Evolutionary conservation across 75 land plant species (phyloP).

Genomic region (Gnetum montanum): DNA sequence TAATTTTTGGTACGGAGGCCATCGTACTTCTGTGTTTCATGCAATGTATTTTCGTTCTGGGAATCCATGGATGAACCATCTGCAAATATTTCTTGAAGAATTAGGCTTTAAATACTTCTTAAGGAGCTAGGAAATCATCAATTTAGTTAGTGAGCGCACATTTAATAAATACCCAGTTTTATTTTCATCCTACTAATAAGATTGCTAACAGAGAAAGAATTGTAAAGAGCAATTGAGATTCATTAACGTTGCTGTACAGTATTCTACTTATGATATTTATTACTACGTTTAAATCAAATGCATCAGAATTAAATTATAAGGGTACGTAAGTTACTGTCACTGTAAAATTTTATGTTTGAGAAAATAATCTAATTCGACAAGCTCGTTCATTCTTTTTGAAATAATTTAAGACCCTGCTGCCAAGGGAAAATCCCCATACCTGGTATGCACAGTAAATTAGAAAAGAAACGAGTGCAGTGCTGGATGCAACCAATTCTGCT

Average conservation of each 20-base stretch:
- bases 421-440: too few species aligned
- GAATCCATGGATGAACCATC: slow-evolving; percentile 71
- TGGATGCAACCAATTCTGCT: slow-evolving; percentile 20
- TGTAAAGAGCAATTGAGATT: neutral
- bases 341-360: too few species aligned
- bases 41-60: slow-evolving; percentile 30
- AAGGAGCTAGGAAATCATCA: neutral
- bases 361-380: too few species aligned
- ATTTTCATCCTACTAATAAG: too few species aligned
- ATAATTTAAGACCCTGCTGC: too few species aligned
- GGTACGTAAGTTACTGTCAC: too few species aligned
- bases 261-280: neutral
- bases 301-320: neutral
- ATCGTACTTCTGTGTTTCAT: slow-evolving; percentile 41
- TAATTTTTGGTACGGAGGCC: slow-evolving; percentile 27
- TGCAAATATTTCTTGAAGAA: slow-evolving; percentile 12
- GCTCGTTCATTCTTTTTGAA: too few species aligned
- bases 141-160: neutral
- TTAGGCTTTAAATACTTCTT: too few species aligned
- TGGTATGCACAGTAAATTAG: slow-evolving; percentile 58
- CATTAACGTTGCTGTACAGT: neutral
- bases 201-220: neutral
- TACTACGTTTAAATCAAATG: neutral
- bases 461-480: slow-evolving; percentile 22
- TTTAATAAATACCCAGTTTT: neutral